Evolutionary conservation across 495 filamentous ascomycete genomes (phyloP).

Genomic region (Xylaria scruposa): DNA sequence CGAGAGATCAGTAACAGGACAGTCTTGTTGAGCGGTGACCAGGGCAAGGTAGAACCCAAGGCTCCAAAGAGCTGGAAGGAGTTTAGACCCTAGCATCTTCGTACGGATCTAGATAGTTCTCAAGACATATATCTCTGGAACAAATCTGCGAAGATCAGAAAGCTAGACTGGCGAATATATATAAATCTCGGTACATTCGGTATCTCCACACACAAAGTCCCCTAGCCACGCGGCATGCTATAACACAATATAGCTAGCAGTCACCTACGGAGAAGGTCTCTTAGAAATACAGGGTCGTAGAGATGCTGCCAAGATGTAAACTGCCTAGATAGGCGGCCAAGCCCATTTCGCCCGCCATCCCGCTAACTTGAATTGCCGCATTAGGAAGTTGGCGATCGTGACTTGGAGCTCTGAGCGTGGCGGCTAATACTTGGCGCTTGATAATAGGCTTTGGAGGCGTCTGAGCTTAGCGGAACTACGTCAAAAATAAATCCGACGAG

Average conservation of each 20-base stretch:
- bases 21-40: conserved; percentile 26
- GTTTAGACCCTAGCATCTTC: conserved; percentile 30
- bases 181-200: neutral
- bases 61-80: conserved; percentile 33
- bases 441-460: too few relatives aligned
- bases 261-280: conserved; percentile 13
- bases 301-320: conserved; percentile 9
- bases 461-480: neutral
- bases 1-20: conserved; percentile 31
- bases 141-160: neutral
- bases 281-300: neutral
- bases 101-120: conserved; percentile 8
- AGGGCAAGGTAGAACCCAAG: conserved; percentile 25
- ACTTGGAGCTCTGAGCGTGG: conserved; percentile 12
- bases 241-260: neutral
- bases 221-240: conserved; percentile 15
- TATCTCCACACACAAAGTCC: neutral
- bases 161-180: conserved; percentile 6
- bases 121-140: neutral
- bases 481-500: neutral
- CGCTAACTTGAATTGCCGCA: neutral
- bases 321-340: conserved; percentile 19
- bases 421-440: conserved; percentile 23
- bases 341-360: conserved; percentile 10
- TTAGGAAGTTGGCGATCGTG: conserved; percentile 17